Percentiles rank a stretch among this genome's conserved stretches.
Conservation (phyloP, 176 grass and related monocot species). For the Zizania latifolia region DNA sequence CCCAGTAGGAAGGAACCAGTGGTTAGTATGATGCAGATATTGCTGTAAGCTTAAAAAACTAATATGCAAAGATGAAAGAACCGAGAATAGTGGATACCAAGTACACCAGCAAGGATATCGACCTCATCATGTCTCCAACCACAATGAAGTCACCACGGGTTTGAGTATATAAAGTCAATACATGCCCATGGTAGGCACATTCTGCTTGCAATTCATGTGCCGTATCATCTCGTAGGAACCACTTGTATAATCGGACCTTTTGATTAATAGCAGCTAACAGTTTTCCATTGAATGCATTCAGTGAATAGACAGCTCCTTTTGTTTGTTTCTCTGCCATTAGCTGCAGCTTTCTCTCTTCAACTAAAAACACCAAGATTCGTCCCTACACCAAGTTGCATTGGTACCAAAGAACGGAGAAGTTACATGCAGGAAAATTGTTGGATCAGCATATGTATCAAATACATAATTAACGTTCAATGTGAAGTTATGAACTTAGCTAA, state of each 20-base stretch:
- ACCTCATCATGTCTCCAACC: conserved; percentile 56
- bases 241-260: conserved; percentile 59
- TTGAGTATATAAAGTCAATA: conserved; percentile 57
- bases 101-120: conserved; percentile 56
- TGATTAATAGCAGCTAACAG: conserved; percentile 61
- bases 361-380: conserved; percentile 54
- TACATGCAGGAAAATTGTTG: background rate
- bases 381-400: conserved; percentile 30
- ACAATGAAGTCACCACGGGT: conserved; percentile 61
- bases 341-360: conserved; percentile 48
- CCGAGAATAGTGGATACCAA: conserved; percentile 26
- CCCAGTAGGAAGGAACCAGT: background rate
- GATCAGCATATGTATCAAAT: conserved; percentile 1
- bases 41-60: background rate
- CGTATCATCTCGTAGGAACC: conserved; percentile 41
- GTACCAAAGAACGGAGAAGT: background rate
- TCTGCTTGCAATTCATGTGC: conserved; percentile 49
- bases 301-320: conserved; percentile 63
- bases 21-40: background rate
- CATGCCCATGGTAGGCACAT: conserved; percentile 39
- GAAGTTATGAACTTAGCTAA: background rate
- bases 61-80: background rate
- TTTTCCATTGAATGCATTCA: conserved; percentile 67
- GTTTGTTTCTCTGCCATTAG: conserved; percentile 60
- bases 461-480: background rate